phyloP scores from a whole-genome alignment of 2,329 filamentous ascomycete species.

The Orbilia oligospora region DNA sequence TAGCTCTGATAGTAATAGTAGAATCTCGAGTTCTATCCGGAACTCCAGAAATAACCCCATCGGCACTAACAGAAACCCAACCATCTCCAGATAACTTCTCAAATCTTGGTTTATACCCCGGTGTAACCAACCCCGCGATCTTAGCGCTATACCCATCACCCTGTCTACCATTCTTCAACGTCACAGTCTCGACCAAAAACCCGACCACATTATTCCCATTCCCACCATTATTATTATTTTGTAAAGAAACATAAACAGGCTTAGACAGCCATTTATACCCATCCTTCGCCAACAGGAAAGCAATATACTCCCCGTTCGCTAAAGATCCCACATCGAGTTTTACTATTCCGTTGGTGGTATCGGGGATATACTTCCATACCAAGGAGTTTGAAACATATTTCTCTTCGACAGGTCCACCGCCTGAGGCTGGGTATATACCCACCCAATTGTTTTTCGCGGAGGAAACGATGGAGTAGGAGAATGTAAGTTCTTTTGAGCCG shows the following conservation, averaged over 20 bases:
- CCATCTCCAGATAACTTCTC: slow-evolving; percentile 63
- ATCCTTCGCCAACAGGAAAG: slow-evolving; percentile 86
- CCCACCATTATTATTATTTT: no score
- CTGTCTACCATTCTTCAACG: slow-evolving; percentile 67
- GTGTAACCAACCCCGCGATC: slow-evolving; percentile 66
- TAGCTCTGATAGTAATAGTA: slow-evolving; percentile 65
- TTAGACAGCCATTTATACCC: slow-evolving; percentile 67
- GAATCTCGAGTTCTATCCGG: slow-evolving; percentile 63
- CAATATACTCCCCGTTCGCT: slow-evolving; percentile 77
- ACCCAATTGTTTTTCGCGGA: slow-evolving; percentile 67
- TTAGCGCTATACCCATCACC: slow-evolving; percentile 66
- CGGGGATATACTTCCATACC: slow-evolving; percentile 66
- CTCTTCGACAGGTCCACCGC: slow-evolving; percentile 66
- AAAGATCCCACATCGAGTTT: slow-evolving; percentile 86
- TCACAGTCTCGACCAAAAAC: slow-evolving; percentile 65
- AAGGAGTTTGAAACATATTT: slow-evolving; percentile 64
- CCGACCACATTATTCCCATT: no score
- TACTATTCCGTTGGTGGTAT: slow-evolving; percentile 74
- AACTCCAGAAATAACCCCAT: slow-evolving; percentile 67
- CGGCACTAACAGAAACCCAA: slow-evolving; percentile 66
- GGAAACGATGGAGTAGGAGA: slow-evolving; percentile 66
- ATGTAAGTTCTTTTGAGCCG: slow-evolving; percentile 64
- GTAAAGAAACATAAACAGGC: slow-evolving; percentile 66
- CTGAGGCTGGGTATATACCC: slow-evolving; percentile 66
- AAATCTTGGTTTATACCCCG: slow-evolving; percentile 64